A percentile compares a stretch with the other conserved stretches of the same genome.
phyloP scores from a whole-genome alignment of 83 land plant genomes.

The Thuja plicata region DNA sequence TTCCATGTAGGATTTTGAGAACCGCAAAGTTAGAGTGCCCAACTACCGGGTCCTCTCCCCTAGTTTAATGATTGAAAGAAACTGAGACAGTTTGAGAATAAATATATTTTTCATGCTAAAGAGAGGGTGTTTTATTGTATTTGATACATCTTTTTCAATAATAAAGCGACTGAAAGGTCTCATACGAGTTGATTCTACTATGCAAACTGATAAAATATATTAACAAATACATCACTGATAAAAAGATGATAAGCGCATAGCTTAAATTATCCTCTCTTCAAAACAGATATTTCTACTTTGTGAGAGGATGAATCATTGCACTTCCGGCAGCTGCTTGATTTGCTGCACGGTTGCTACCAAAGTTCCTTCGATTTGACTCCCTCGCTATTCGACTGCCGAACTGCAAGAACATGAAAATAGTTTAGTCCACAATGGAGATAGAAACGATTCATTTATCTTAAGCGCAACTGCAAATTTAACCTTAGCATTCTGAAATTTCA shows the following conservation, averaged over 20 bases:
- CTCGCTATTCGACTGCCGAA: slow-evolving; percentile 95
- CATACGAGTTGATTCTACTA: background rate
- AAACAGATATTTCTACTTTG: slow-evolving; percentile 1
- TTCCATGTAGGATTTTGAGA: too few relatives aligned
- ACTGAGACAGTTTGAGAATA: background rate
- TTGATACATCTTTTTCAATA: background rate
- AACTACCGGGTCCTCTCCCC: too few relatives aligned
- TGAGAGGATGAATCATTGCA: slow-evolving; percentile 25
- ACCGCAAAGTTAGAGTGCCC: too few relatives aligned
- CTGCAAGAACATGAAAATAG: slow-evolving; percentile 28
- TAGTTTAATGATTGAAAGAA: background rate
- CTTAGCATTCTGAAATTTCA: background rate
- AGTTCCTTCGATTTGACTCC: slow-evolving; percentile 84
- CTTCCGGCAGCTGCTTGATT: slow-evolving; percentile 93
- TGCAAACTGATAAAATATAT: background rate
- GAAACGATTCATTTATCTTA: background rate
- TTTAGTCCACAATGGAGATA: background rate
- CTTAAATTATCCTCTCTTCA: background rate
- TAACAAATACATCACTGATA: background rate
- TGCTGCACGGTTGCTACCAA: slow-evolving; percentile 97
- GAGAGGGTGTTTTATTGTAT: background rate
- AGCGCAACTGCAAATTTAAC: background rate
- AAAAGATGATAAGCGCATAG: background rate
- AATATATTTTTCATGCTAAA: background rate
- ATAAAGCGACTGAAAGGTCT: background rate